A percentile compares a stretch with the other conserved stretches of the same genome.
These are phyloP conservation scores for Chalciporus pseudorubinellus DNA, from an alignment of 768 basidiomycete genomes.

Conservation along the genomic window DNA sequence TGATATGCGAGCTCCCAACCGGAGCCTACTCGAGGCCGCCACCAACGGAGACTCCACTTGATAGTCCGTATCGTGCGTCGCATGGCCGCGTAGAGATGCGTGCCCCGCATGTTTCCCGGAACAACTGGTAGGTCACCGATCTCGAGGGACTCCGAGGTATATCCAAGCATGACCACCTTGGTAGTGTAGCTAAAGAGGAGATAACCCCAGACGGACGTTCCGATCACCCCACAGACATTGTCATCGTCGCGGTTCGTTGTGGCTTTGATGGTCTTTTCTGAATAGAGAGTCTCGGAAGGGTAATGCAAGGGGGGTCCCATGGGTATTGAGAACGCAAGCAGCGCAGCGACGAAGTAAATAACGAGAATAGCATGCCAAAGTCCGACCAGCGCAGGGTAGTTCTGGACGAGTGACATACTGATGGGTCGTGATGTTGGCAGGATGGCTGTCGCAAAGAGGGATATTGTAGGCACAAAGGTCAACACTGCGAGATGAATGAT, in stretches of 20 bases:
- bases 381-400: conserved; percentile 22
- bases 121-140: conserved; percentile 88
- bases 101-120: conserved; percentile 66
- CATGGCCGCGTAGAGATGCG: conserved; percentile 64
- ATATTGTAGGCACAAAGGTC: conserved; percentile 44
- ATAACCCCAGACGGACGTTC: conserved; percentile 40
- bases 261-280: conserved; percentile 59
- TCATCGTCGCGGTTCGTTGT: conserved; percentile 62
- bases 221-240: conserved; percentile 68
- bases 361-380: conserved; percentile 55
- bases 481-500: conserved; percentile 62
- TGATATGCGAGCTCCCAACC: conserved; percentile 66
- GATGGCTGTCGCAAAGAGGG: conserved; percentile 51
- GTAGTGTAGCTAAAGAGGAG: conserved; percentile 89
- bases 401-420: conserved; percentile 25
- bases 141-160: conserved; percentile 69
- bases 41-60: conserved; percentile 50
- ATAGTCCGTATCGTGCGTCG: conserved; percentile 50
- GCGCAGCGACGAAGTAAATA: conserved; percentile 46
- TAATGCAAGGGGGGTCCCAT: conserved; percentile 75
- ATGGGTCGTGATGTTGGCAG: conserved; percentile 48
- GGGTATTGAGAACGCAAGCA: conserved; percentile 52
- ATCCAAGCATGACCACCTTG: conserved; percentile 81
- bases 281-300: conserved; percentile 71
- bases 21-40: conserved; percentile 58